phyloP scores from a whole-genome alignment of 2,329 filamentous ascomycete species.

The Emericellopsis cladophorae region DNA sequence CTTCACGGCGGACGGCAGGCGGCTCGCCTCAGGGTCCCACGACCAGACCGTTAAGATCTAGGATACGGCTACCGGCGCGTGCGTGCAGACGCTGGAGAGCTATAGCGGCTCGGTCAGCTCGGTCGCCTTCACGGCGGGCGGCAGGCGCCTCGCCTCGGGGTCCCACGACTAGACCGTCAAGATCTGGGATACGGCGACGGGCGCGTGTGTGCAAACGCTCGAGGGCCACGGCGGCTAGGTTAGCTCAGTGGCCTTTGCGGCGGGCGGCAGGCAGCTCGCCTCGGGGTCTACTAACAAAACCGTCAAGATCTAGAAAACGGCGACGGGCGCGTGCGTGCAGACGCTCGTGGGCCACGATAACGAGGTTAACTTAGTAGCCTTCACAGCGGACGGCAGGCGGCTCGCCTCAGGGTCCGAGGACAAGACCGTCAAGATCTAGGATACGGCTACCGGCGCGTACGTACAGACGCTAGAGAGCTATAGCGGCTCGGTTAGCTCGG shows the following conservation, averaged over 20 bases:
- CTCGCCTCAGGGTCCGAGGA: conserved; percentile 2
- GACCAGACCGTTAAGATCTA: too few species aligned
- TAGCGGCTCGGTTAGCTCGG: background rate
- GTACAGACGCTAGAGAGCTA: conserved; percentile 5
- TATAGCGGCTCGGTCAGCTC: too few species aligned
- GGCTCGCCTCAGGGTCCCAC: too few species aligned
- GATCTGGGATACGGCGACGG: too few species aligned
- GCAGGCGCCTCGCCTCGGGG: too few species aligned
- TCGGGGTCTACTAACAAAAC: conserved; percentile 1
- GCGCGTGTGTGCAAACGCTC: too few species aligned
- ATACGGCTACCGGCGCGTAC: conserved; percentile 1
- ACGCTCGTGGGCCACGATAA: conserved; percentile 1
- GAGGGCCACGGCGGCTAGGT: background rate
- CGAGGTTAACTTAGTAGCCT: background rate
- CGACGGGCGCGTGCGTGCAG: background rate
- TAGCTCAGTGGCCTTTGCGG: conserved; percentile 8
- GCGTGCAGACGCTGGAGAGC: too few species aligned
- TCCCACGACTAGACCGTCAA: too few species aligned
- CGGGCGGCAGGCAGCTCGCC: conserved; percentile 1
- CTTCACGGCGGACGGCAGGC: too few species aligned
- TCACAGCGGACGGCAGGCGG: conserved; percentile 1
- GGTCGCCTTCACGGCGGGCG: too few species aligned
- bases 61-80: too few species aligned
- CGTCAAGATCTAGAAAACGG: conserved; percentile 1
- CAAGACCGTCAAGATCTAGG: conserved; percentile 5